phyloP scores from a whole-genome alignment of 345 rosid species.

The Moricandia arvensis region DNA sequence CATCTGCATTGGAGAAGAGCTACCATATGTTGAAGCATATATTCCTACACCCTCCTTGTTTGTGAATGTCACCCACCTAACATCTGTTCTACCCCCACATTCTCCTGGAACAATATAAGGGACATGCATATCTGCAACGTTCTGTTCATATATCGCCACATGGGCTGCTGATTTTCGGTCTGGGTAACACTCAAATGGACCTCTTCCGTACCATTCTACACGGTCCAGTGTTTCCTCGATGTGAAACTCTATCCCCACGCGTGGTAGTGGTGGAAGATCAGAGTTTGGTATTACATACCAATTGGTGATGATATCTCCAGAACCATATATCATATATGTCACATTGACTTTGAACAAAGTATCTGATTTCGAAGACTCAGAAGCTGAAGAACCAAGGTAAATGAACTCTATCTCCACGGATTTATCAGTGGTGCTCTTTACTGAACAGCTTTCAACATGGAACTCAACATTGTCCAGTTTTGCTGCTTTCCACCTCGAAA shows the following conservation, averaged over 20 bases:
- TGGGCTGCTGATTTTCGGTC: conserved; percentile 96
- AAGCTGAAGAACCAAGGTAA: conserved; percentile 42
- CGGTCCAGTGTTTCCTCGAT: conserved; percentile 66
- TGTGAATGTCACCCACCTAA: conserved; percentile 84
- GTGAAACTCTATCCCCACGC: conserved; percentile 81
- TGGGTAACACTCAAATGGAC: conserved; percentile 97
- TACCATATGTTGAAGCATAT: conserved; percentile 71
- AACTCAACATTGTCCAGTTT: conserved; percentile 50
- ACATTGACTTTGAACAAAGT: conserved; percentile 56
- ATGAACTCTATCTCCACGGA: conserved; percentile 51
- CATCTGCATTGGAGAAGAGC: conserved; percentile 89
- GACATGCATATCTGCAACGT: conserved; percentile 75
- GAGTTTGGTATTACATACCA: conserved; percentile 60
- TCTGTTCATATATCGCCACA: conserved; percentile 64
- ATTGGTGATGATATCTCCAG: conserved; percentile 75
- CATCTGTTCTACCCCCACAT: conserved; percentile 87
- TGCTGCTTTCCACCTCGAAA: conserved; percentile 85
- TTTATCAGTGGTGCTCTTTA: conserved; percentile 43
- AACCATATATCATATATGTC: conserved; percentile 58
- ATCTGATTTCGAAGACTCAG: conserved; percentile 38
- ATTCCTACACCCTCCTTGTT: conserved; percentile 73
- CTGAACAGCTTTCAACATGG: conserved; percentile 61
- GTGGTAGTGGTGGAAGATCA: conserved; percentile 87
- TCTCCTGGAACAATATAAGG: conserved; percentile 97
- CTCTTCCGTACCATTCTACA: conserved; percentile 85